Evolutionary conservation across 2,329 filamentous ascomycete species (phyloP).

Genomic region (Capronia americana): DNA sequence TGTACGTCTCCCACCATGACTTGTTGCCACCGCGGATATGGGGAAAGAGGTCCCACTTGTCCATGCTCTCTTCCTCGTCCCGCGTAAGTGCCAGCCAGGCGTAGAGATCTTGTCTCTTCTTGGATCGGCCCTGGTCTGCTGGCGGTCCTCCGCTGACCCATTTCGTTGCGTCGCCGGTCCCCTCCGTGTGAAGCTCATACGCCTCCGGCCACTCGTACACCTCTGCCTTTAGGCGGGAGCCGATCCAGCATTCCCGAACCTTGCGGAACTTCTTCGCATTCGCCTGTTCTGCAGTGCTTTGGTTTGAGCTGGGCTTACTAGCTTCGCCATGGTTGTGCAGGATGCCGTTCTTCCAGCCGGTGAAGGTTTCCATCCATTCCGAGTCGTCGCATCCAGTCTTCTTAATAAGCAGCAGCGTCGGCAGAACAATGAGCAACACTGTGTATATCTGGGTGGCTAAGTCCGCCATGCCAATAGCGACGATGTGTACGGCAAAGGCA

Average conservation of each 20-base stretch:
- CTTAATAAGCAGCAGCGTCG: slow-evolving; percentile 27
- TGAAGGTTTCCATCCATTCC: slow-evolving; percentile 24
- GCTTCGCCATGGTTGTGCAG: background rate
- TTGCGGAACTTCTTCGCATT: slow-evolving; percentile 11
- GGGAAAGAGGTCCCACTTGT: slow-evolving; percentile 36
- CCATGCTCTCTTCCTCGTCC: slow-evolving; percentile 34
- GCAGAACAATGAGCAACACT: slow-evolving; percentile 31
- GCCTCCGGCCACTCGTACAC: slow-evolving; percentile 34
- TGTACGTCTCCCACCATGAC: slow-evolving; percentile 31
- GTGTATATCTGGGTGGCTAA: slow-evolving; percentile 33
- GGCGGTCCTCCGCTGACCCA: slow-evolving; percentile 11
- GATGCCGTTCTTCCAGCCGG: slow-evolving; percentile 14
- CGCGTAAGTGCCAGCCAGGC: slow-evolving; percentile 32
- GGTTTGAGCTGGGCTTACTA: background rate
- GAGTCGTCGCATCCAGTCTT: slow-evolving; percentile 36
- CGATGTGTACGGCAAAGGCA: slow-evolving; percentile 34
- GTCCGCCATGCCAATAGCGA: slow-evolving; percentile 33
- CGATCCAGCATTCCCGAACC: slow-evolving; percentile 28
- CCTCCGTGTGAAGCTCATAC: slow-evolving; percentile 26
- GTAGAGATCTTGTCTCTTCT: slow-evolving; percentile 34
- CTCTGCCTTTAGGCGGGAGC: slow-evolving; percentile 31
- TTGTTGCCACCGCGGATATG: slow-evolving; percentile 27
- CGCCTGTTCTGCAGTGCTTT: slow-evolving; percentile 9
- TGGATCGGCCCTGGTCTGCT: slow-evolving; percentile 19
- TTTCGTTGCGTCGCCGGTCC: background rate